Base-by-base conservation (phyloP, 495 filamentous ascomycete species). In the Lasiosphaeria miniovina region DNA sequence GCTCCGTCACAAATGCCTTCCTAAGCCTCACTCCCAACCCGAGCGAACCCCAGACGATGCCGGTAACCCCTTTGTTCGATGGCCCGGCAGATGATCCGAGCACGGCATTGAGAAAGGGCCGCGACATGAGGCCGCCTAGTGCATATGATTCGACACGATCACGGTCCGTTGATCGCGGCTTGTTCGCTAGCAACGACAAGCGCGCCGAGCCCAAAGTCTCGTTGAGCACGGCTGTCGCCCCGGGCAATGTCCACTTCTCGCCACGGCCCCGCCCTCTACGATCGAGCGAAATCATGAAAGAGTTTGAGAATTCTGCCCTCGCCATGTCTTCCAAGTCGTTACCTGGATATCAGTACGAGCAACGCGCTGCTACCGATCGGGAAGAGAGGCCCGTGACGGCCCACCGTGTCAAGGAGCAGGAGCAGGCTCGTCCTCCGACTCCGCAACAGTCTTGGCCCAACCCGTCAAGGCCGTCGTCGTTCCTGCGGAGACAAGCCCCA, bases 121-220 rank as follows among this genome's bases (percentile, higher is more conserved):
- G 79, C 60, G 74, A 80, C 45, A 78, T 84, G 61, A 68, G 76
- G 57, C 63, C 72, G 61, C 71, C 71, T 51, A n/a, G 24, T 65
- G 43, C 75, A 35, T 76, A 85, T 55, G 75, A 78, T 54, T 52
- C 62, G 54, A 68, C 69, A 35, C 70, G 81, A 59, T 74, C 84
- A 9, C 76, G 77, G 14, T 85, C 85, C 2, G 80, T 83, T 12
- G 86, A 90, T 55, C 68, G 82, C 24, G 77, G 75, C 2, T 66
- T 84, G 33, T 75, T 85, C 49, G 80, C 79, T 14, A 79, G 72
- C 58, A 70, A 66, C 51, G 84, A 90, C 58, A 84, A 83, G 61
- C 86, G 83, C 63, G 82, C 85, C 24, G 87, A 85, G 59, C 80
- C 89, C 12, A 85, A 78, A 62, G 74, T 88, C 17, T 82, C 84